Evolutionary conservation across 495 filamentous ascomycete genomes (phyloP).

Genomic region (Talaromyces stipitatus): DNA sequence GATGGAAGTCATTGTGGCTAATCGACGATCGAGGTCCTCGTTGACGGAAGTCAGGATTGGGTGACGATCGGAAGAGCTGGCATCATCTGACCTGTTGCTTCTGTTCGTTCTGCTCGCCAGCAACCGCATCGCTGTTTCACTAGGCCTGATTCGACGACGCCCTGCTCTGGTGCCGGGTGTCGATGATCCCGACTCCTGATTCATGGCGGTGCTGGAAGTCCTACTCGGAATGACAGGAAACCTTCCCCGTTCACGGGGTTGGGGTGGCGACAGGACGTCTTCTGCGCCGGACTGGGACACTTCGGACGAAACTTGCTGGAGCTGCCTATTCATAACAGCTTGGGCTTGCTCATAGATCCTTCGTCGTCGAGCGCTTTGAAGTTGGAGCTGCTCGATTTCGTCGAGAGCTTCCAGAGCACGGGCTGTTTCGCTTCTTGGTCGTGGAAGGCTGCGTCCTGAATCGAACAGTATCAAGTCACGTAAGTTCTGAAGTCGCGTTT

Average conservation of each 20-base stretch:
- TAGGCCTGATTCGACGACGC: neutral
- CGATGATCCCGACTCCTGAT: neutral
- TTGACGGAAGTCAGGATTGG: neutral
- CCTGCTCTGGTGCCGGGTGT: neutral
- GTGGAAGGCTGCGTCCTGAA: conserved; percentile 23
- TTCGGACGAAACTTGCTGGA: conserved; percentile 9
- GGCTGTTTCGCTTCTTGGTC: conserved; percentile 21
- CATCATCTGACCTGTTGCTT: neutral
- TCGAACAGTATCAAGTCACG: conserved; percentile 25
- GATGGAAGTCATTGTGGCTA: no score
- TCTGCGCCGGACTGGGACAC: conserved; percentile 7
- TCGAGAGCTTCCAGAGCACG: conserved; percentile 32
- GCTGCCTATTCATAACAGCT: conserved; percentile 18
- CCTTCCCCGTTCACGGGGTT: neutral
- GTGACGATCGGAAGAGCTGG: neutral
- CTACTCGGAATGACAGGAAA: neutral
- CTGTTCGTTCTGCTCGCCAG: neutral
- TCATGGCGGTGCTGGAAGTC: neutral
- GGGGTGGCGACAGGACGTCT: neutral
- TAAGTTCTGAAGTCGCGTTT: conserved; percentile 27
- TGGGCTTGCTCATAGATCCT: conserved; percentile 20
- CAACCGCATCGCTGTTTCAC: neutral
- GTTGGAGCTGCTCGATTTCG: conserved; percentile 27
- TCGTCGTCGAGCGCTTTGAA: conserved; percentile 14
- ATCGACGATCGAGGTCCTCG: neutral